Base-by-base conservation (phyloP, 1,139 yeast species). In the Debaryomycetaceae sp. region DNA sequence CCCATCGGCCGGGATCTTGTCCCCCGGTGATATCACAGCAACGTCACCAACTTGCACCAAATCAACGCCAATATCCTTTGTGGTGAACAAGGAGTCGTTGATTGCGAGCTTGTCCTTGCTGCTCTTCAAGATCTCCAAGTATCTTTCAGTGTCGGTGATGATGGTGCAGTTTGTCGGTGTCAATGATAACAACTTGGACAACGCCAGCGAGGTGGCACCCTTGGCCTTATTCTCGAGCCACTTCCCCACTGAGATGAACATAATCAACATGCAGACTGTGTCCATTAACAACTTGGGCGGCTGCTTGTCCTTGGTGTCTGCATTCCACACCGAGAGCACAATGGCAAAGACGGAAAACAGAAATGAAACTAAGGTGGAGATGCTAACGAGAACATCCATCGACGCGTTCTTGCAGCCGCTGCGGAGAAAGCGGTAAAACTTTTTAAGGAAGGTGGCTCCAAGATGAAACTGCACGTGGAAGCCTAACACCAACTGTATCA, bases 1-100 rank as follows among this genome's bases (percentile, higher is more conserved):
- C 22, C 98, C 99, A 62, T 93, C 99, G 1, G 96, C 89, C 0
- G 97, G 95, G 4, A 93, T 71, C 44, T 79, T 85, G 32, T 80
- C 80, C 9, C 98, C 98, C 0, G 98, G 95, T 29, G 78, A 63
- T 4, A 91, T 71, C 24, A 85, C 68, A 0, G 88, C 82, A 25
- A 84, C 66, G 53, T 93, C 98, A 43, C 76, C 73, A 7, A 70
- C 61, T 53, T 93, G 95, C 28, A 91, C 59, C 37, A 85, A 66
- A 43, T 86, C 96, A 18, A 88, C 75, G 17, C 83, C 66, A 13
- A 93, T 71, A 8, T 48, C 39, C 35, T 53, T 44, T 1, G 64
- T 56, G 6, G 51, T 43, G 25, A 53, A 48, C 27, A 48, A 46
- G 16, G 41, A 37, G 8, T 30, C 41, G 18, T 19, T 14, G 12